Base-by-base conservation (phyloP, 148 eudicot genomes). In the Vaccinium myrtillus region DNA sequence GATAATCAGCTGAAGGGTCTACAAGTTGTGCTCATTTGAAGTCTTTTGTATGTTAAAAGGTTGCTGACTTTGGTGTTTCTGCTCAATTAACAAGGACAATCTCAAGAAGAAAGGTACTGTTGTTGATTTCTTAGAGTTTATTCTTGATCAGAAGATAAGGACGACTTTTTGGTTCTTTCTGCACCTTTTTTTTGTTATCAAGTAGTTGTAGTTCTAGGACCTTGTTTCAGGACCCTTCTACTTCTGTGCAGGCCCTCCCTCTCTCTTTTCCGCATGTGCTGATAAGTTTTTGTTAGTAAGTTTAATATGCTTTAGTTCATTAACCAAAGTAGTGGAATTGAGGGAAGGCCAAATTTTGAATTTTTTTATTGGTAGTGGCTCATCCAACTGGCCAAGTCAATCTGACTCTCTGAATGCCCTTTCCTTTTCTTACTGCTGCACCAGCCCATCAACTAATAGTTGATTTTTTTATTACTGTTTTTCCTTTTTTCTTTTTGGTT, bases 21-120 rank as follows among this genome's bases (percentile, higher is more conserved):
- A 32, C 16, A 16, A 15, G 19, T 75, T 49, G 49, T 78, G 70
- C 70, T 49, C 78, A 50, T 83, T 77, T 82, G 58, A 23, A 27
- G 32, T 79, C n/a, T 77, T 76, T 86, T 83, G 78, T 54, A 67
- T 83, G 71, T 87, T 43, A 16, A 75, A 83, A 96, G 99, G 99
- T 96, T 85, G 99, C 99, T 86, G 99, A 96, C 86, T 96, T 96
- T 89, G 98, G 99, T 63, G 99, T 96, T 77, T 96, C 99, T 87
- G 98, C 99, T 39, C 98, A 96, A 85, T 89, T 96, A 84, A 96
- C 99, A 65, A 91, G 93, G 86, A 96, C 99, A 82, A 96, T 96
- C 81, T 96, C 99, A 80, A 92, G 97, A 86, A 92, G 99, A 90
- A 96, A 96, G 99, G 99, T 94, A 92, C 51, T 55, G 27, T 53